Evolutionary conservation across 306 rosid genomes (phyloP).

Genomic region (Vigna mungo): DNA sequence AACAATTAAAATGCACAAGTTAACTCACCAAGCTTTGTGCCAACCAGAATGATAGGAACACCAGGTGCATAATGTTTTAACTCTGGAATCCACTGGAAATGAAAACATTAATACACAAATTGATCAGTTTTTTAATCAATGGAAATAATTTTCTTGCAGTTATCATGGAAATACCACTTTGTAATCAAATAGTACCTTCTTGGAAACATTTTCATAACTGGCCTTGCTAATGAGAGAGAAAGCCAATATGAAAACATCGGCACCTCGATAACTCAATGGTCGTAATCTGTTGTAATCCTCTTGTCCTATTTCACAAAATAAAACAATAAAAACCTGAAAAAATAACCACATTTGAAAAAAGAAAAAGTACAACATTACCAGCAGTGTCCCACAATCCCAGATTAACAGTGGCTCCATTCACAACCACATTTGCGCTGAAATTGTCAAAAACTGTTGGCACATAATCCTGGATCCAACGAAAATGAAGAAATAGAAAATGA

Average conservation of each 20-base stretch:
- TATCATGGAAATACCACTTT: neutral
- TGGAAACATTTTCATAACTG: slow-evolving; percentile 76
- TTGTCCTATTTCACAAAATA: slow-evolving; percentile 59
- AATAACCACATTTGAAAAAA: neutral
- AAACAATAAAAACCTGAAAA: slow-evolving; percentile 53
- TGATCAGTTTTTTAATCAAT: slow-evolving; percentile 7
- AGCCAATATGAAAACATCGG: slow-evolving; percentile 73
- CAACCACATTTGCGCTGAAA: slow-evolving; percentile 99
- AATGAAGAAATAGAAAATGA: slow-evolving; percentile 24
- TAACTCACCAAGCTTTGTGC: slow-evolving; percentile 90
- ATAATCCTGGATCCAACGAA: slow-evolving; percentile 77
- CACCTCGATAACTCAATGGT: slow-evolving; percentile 79
- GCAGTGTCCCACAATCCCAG: slow-evolving; percentile 99
- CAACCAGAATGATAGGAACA: slow-evolving; percentile 95
- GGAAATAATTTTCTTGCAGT: neutral
- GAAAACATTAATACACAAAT: slow-evolving; percentile 43
- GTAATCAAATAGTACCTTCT: slow-evolving; percentile 53
- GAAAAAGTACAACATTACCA: slow-evolving; percentile 58
- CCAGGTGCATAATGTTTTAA: slow-evolving; percentile 99
- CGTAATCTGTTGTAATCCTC: slow-evolving; percentile 75
- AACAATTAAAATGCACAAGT: slow-evolving; percentile 6
- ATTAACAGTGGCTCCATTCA: slow-evolving; percentile 93
- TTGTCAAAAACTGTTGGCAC: slow-evolving; percentile 98
- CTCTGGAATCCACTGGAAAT: slow-evolving; percentile 98
- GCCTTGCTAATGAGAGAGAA: slow-evolving; percentile 79